Conservation (phyloP, 148 eudicot genomes). For the Fallopia convolvulus region DNA sequence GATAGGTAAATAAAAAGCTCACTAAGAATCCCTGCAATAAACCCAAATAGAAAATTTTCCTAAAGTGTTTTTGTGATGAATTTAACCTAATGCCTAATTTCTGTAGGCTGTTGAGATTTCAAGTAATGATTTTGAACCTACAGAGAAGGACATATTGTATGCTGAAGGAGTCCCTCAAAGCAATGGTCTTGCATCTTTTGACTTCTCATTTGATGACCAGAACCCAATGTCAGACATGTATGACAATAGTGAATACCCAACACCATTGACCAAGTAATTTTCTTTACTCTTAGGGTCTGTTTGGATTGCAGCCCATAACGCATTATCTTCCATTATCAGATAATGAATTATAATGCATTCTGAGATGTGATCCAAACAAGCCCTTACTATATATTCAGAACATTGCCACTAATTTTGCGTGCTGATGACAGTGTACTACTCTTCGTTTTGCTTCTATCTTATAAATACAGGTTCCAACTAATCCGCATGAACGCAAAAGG, state of each 20-base stretch:
- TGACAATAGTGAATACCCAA: conserved; percentile 62
- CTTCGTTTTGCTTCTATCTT: not conserved
- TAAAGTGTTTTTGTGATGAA: too few relatives aligned
- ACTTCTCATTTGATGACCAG: conserved; percentile 82
- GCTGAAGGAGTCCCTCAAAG: conserved; percentile 98
- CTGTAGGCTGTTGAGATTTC: conserved; percentile 91
- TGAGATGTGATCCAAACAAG: too few relatives aligned
- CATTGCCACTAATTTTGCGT: not conserved
- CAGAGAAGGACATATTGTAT: conserved; percentile 82
- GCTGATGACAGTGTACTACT: not conserved
- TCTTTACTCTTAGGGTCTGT: not conserved
- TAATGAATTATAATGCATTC: too few relatives aligned
- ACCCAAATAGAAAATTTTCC: not conserved
- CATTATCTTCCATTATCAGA: too few relatives aligned
- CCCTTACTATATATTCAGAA: not conserved
- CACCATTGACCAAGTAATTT: conserved; percentile 61
- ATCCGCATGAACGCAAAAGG: conserved; percentile 85
- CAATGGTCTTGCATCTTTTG: conserved; percentile 90
- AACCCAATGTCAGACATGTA: conserved; percentile 87
- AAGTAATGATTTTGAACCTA: conserved; percentile 93
- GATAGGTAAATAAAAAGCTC: not conserved
- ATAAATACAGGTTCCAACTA: conserved; percentile 66
- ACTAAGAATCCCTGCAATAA: not conserved
- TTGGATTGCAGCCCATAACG: too few relatives aligned
- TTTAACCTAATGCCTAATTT: not conserved